Evolutionary conservation across 2,329 filamentous ascomycete species (phyloP).

Genomic region (Harringtonia lauricola): DNA sequence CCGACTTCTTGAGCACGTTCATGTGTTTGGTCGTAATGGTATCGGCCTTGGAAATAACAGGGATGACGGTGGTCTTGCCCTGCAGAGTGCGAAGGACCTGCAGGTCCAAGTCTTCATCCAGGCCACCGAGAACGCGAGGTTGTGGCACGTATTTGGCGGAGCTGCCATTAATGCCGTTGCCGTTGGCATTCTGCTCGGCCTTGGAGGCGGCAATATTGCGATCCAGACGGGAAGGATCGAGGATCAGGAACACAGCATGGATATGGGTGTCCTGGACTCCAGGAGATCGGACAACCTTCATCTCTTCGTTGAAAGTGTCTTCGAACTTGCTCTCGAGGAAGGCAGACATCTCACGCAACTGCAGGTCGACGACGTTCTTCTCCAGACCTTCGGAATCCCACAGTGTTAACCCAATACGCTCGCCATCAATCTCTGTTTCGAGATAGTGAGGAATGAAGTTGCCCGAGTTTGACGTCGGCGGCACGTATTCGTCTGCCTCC

Average conservation of each 20-base stretch:
- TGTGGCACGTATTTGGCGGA: constrained; percentile 34
- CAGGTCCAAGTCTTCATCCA: constrained; percentile 84
- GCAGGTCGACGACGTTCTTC: constrained; percentile 88
- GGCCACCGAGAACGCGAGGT: constrained; percentile 46
- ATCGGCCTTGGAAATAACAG: constrained; percentile 92
- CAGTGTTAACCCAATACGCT: constrained; percentile 82
- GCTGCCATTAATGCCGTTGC: constrained; percentile 32
- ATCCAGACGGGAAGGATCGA: constrained; percentile 81
- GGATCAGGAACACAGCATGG: constrained; percentile 84
- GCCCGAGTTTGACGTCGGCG: constrained; percentile 42
- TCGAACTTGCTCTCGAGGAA: constrained; percentile 98
- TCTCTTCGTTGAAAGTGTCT: constrained; percentile 93
- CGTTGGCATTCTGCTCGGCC: constrained; percentile 20
- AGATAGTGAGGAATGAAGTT: constrained; percentile 82
- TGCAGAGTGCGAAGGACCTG: constrained; percentile 81
- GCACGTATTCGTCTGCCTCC: constrained; percentile 46
- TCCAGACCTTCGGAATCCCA: constrained; percentile 97
- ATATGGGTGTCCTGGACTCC: constrained; percentile 94
- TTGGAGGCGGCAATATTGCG: constrained; percentile 63
- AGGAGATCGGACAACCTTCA: constrained; percentile 89
- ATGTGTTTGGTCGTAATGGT: constrained; percentile 95
- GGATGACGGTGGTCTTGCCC: constrained; percentile 90
- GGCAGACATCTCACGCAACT: constrained; percentile 78
- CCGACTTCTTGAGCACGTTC: constrained; percentile 78
- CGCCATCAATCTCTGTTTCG: constrained; percentile 87